phyloP scores from a whole-genome alignment of 2,329 filamentous ascomycete species.

The Dactylella cylindrospora region DNA sequence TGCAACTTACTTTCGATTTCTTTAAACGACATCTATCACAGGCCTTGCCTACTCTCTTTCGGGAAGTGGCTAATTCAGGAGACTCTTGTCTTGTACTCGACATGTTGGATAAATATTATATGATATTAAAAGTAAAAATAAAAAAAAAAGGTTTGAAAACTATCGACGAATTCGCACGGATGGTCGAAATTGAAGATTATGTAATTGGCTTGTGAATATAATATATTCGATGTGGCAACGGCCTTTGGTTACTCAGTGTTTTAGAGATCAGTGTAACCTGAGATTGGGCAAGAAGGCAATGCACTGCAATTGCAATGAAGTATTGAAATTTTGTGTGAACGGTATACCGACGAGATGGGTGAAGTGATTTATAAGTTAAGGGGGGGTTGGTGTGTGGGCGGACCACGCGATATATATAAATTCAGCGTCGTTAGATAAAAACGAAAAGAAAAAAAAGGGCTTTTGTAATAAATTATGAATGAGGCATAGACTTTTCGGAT shows the following conservation, averaged over 20 bases:
- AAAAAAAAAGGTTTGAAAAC: neutral
- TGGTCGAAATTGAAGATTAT: neutral
- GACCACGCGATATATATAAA: conserved; percentile 37
- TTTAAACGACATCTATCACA: conserved; percentile 41
- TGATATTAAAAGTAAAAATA: conserved; percentile 5
- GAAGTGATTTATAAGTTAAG: conserved; percentile 1
- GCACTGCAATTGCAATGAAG: conserved; percentile 14
- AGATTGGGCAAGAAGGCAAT: conserved; percentile 7
- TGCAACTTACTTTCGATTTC: conserved; percentile 29
- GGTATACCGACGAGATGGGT: too few relatives aligned
- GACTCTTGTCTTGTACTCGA: conserved; percentile 42
- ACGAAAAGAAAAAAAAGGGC: too few relatives aligned
- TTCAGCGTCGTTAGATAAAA: too few relatives aligned
- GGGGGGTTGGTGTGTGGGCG: too few relatives aligned
- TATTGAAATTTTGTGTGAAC: too few relatives aligned
- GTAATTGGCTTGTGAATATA: neutral
- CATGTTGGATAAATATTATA: too few relatives aligned
- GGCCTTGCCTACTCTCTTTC: conserved; percentile 41
- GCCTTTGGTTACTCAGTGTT: neutral
- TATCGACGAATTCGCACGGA: neutral
- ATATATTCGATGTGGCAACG: neutral
- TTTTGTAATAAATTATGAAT: too few relatives aligned
- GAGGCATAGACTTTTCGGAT: conserved; percentile 41
- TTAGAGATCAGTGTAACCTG: neutral
- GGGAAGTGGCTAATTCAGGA: conserved; percentile 31